Base-by-base conservation (phyloP, 108 stramenopile genomes). In the Ochromonas danica region DNA sequence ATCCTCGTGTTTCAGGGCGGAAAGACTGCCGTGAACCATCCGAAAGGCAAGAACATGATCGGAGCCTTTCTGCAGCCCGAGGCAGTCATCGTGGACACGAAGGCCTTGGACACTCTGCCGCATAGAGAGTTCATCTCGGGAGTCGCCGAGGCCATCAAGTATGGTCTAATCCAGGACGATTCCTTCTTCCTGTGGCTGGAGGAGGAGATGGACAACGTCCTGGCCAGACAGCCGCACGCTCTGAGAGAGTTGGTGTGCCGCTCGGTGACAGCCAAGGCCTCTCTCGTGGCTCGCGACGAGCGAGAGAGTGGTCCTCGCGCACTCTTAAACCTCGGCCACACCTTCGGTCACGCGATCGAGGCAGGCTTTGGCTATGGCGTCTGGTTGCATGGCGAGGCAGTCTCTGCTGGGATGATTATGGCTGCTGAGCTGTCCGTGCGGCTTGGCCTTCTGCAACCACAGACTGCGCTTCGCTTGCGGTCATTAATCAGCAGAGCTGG, bases 281-380 rank as follows among this genome's bases (percentile, higher is more conserved):
- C 87, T 30, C 94, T 99, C 14, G 98, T 99, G 43, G 92, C 93
- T 70, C 91, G 89, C 0, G 98, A 99, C 84, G 98, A 97, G 80
- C 90, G 88, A 86, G 96, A 97, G 85, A 94, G 91, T 0, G 89
- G 89, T 14, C 43, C 95, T 3, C 88, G 98, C 0, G 98, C 98
- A 1, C 95, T 95, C 40, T 89, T 99, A 60, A 99, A 99, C 85
- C 84, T 99, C 43, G 98, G 98, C 35, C 98, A 99, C 84, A 99
- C 98, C 39, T 96, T 97, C 84, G 98, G 96, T 33, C 98, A 99
- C 83, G 98, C 96, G 35, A 94, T 99, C 74, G 98, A 99, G 85
- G 93, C 92, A 80, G 91, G 92, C 65, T 87, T 92, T 3, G 94
- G 96, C 10, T 96, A 97, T 83, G 96, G 96, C 22, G 88, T 85